Percentiles rank a stretch among this genome's conserved stretches.
Conservation (phyloP, 306 rosid species). For the Cicer yamashitae region DNA sequence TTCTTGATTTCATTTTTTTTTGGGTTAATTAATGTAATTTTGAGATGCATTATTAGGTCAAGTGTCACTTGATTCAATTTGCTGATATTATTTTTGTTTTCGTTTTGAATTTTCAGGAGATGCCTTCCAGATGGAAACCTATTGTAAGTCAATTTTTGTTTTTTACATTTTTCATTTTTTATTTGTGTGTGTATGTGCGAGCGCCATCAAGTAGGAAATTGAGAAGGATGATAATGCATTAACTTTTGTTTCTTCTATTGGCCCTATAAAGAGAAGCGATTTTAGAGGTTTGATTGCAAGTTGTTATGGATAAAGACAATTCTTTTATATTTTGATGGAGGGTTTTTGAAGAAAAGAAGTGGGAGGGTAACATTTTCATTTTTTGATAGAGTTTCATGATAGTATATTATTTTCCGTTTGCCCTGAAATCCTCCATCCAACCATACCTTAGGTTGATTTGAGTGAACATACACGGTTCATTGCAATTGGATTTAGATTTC, state of each 20-base stretch:
- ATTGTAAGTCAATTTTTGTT: conserved; percentile 63
- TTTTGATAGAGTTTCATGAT: neutral
- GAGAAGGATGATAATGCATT: conserved; percentile 3
- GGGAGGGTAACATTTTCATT: neutral
- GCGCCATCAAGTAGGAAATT: neutral
- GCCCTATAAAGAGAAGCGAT: neutral
- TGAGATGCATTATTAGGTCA: conserved; percentile 7
- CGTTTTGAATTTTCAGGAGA: conserved; percentile 67
- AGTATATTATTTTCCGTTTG: neutral
- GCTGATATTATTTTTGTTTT: conserved; percentile 44
- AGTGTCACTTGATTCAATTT: conserved; percentile 19
- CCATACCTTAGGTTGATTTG: conserved; percentile 26
- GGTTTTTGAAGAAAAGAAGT: neutral
- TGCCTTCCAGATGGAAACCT: conserved; percentile 90
- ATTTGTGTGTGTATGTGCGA: neutral
- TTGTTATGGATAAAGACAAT: neutral
- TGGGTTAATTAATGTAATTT: neutral
- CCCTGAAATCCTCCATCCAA: neutral
- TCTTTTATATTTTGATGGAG: neutral
- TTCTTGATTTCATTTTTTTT: neutral
- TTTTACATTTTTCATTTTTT: neutral
- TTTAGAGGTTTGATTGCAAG: too few species aligned
- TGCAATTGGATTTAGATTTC: neutral
- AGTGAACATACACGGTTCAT: neutral
- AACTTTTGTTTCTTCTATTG: neutral